A percentile compares a stretch with the other conserved stretches of the same genome.
These are phyloP conservation scores for Chytriomyces sp. DNA, from an alignment of 192 early-diverging fungal genomes.

Conservation along the genomic window DNA sequence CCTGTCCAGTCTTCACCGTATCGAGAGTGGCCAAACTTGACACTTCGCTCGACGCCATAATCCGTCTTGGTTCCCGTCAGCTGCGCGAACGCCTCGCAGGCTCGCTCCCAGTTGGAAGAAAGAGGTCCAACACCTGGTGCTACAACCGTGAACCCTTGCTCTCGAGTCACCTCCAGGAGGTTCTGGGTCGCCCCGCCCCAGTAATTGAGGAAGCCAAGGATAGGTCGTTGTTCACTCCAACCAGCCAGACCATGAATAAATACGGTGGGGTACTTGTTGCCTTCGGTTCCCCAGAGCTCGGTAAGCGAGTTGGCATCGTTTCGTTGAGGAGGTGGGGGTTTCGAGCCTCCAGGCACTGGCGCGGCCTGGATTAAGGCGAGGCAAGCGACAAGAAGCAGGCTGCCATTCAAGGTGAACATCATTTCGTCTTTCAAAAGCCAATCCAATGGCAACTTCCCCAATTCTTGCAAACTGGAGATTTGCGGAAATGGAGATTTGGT, in stretches of 20 bases:
- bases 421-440: background rate
- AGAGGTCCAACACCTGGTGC: constrained; percentile 25
- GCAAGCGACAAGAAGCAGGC: background rate
- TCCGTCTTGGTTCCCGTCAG: constrained; percentile 23
- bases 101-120: constrained; percentile 36
- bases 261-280: constrained; percentile 34
- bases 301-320: background rate
- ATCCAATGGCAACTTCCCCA: no score
- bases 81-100: constrained; percentile 36
- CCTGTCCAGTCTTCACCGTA: constrained; percentile 32
- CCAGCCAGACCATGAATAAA: constrained; percentile 33
- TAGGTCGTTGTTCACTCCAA: constrained; percentile 13
- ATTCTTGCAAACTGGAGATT: no score
- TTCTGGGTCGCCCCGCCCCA: constrained; percentile 32
- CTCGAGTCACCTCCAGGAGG: constrained; percentile 14
- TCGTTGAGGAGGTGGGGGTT: no score
- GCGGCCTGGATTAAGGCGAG: background rate
- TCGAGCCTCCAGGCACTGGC: background rate
- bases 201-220: constrained; percentile 26
- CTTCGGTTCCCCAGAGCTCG: constrained; percentile 8
- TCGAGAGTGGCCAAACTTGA: constrained; percentile 23
- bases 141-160: constrained; percentile 16
- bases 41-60: constrained; percentile 26
- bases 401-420: background rate
- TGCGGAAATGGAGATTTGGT: no score